Conservation (phyloP, 2,329 filamentous ascomycete genomes). For the Phaeomoniella chlamydospora region DNA sequence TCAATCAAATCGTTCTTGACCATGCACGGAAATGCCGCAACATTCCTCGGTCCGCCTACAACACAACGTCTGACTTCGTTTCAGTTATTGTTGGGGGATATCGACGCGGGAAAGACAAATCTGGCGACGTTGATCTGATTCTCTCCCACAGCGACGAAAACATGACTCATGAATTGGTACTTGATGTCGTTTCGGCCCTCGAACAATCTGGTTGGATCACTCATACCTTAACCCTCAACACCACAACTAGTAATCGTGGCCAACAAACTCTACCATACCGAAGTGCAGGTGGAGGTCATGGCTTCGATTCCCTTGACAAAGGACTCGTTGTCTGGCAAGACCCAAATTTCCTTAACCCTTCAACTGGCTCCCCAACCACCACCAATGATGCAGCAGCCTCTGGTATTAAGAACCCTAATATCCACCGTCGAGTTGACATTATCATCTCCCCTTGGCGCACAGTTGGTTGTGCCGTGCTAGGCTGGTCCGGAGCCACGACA, state of each 20-base stretch:
- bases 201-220: conserved; percentile 61
- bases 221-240: conserved; percentile 61
- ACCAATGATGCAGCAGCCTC: conserved; percentile 13
- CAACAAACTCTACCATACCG: conserved; percentile 49
- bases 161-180: conserved; percentile 56
- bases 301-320: conserved; percentile 84
- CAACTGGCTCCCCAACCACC: conserved; percentile 1
- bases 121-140: conserved; percentile 76
- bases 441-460: conserved; percentile 82
- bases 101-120: conserved; percentile 57
- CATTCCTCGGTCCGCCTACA: conserved; percentile 9
- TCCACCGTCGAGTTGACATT: conserved; percentile 79
- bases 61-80: conserved; percentile 31
- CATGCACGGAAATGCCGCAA: conserved; percentile 36
- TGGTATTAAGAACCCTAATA: conserved; percentile 45
- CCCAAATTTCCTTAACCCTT: conserved; percentile 27
- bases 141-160: conserved; percentile 62
- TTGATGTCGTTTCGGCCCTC: conserved; percentile 54
- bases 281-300: conserved; percentile 32
- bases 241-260: conserved; percentile 55
- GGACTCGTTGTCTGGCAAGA: conserved; percentile 87
- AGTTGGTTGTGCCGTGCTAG: conserved; percentile 72
- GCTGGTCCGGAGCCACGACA: conserved; percentile 79
- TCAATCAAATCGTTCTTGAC: conserved; percentile 46
- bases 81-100: conserved; percentile 65